phyloP scores from a whole-genome alignment of 371 early-diverging fungal species.

The Coemansia sp. region DNA sequence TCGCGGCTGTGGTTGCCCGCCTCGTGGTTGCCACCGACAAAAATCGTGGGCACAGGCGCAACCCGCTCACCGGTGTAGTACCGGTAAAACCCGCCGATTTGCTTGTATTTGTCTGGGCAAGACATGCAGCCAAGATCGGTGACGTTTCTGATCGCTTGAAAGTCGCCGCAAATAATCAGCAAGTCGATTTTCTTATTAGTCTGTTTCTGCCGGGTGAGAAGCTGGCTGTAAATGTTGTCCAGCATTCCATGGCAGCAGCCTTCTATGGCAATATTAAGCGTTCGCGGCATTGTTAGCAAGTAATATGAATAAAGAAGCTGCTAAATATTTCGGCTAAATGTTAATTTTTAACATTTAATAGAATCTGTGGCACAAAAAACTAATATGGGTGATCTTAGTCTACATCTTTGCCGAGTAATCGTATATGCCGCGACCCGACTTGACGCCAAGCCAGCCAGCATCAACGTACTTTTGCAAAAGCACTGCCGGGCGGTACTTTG shows the following conservation, averaged over 20 bases:
- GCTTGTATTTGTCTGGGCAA: constrained; percentile 78
- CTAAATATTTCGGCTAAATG: not conserved
- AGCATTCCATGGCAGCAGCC: constrained; percentile 96
- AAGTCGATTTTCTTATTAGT: constrained; percentile 76
- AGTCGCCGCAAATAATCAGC: constrained; percentile 94
- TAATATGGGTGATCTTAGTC: not conserved
- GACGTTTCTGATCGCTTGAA: constrained; percentile 87
- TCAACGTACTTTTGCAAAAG: constrained; percentile 92
- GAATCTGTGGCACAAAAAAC: not conserved
- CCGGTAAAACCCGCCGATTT: constrained; percentile 82
- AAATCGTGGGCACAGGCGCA: constrained; percentile 86
- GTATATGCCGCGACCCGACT: constrained; percentile 90
- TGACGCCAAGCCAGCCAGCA: constrained; percentile 96
- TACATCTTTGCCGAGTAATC: constrained; percentile 54
- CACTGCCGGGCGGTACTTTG: constrained; percentile 93
- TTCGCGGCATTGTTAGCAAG: constrained; percentile 15
- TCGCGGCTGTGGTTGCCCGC: constrained; percentile 90
- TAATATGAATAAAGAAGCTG: not conserved
- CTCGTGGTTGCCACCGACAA: constrained; percentile 98
- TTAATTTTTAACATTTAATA: not conserved
- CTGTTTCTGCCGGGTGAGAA: constrained; percentile 59
- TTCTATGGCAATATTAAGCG: constrained; percentile 69
- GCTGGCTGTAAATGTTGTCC: constrained; percentile 76
- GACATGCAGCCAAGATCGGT: constrained; percentile 79
- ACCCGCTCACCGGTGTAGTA: constrained; percentile 83